phyloP scores from a whole-genome alignment of 108 stramenopile genomes.

The Nannochloropsis oceanica region DNA sequence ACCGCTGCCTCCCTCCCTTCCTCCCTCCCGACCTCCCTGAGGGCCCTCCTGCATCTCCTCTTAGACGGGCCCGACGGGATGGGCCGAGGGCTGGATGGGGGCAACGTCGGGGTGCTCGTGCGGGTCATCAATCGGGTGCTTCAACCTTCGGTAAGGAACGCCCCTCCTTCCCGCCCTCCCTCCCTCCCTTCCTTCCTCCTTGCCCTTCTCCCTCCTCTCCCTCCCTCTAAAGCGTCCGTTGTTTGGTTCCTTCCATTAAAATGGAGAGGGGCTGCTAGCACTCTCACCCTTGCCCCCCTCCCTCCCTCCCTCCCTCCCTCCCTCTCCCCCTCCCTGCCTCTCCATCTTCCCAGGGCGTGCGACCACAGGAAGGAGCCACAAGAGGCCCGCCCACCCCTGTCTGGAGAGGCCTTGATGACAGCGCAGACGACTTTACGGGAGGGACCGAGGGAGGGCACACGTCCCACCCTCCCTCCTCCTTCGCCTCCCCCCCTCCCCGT shows the following conservation, averaged over 20 bases:
- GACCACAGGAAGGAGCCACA: neutral
- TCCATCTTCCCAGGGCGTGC: no score
- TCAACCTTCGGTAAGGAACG: neutral
- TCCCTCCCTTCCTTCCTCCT: neutral
- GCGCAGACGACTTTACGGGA: no score
- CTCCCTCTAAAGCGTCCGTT: no score
- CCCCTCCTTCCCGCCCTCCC: neutral
- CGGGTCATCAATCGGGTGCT: neutral
- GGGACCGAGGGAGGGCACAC: no score
- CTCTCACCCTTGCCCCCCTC: no score
- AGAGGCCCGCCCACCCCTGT: neutral
- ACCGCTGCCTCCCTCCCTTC: neutral
- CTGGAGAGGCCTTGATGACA: no score
- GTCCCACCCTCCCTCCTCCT: no score
- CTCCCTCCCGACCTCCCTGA: neutral
- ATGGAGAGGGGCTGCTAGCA: no score
- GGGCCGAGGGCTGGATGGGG: neutral
- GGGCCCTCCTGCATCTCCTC: neutral
- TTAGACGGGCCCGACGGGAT: neutral
- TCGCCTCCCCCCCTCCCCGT: neutral
- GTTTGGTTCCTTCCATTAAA: no score
- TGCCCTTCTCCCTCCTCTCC: neutral
- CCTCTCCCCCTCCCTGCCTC: no score
- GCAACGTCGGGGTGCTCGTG: neutral
- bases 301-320: no score